Evolutionary conservation across 192 early-diverging fungal species (phyloP), one percentile per base, ranked within the genome.

Genomic region (Backusella westeae): DNA sequence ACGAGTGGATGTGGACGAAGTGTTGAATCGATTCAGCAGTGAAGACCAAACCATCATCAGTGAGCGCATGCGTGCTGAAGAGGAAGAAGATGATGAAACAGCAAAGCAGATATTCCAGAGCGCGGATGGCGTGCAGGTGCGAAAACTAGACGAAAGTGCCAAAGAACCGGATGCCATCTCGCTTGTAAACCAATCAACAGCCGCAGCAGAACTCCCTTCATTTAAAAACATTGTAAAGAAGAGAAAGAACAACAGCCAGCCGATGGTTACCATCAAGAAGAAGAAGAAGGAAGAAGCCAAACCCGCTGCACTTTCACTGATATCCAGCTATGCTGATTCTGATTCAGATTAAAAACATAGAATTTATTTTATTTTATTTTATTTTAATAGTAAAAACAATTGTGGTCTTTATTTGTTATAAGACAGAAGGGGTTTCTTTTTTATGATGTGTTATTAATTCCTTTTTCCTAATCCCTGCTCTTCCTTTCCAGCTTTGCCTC

Each of bases 51-150:
- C 38, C 17, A 36, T 35, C 9, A 66, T 82, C 8, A 75, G 83
- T 72, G 15, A 72, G 26, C 66, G 77, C 12, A 80, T 85, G 65
- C 75, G 71, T 12, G 65, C 72, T 21, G 76, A 87, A 53, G 87
- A 90, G 73, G 87, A 89, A 14, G 90, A 91, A 63, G 89, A 93
- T 67, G 93, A 94, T 69, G 89, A 89, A 12, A 56, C 91, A 19
- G 90, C 92, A 6, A 88, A 88, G 23, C 77, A 85, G 0, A 82
- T 91, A 0, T 96, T 96, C 74, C 76, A 90, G 44, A 85, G 80
- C 53, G 82, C 77, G 0, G 91, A 93, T 80, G 94, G 93, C 17
- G 88, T 92, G 34, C 70, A 72, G 29, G 90, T 96, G 10, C 84
- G 86, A 63, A 83, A 92, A 74, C 65, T 94, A 49, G 26, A 71